Percentiles rank a stretch among this genome's conserved stretches.
These are phyloP conservation scores for Cladophialophora carrionii DNA, from an alignment of 2,329 filamentous ascomycete genomes.

Conservation along the genomic window DNA sequence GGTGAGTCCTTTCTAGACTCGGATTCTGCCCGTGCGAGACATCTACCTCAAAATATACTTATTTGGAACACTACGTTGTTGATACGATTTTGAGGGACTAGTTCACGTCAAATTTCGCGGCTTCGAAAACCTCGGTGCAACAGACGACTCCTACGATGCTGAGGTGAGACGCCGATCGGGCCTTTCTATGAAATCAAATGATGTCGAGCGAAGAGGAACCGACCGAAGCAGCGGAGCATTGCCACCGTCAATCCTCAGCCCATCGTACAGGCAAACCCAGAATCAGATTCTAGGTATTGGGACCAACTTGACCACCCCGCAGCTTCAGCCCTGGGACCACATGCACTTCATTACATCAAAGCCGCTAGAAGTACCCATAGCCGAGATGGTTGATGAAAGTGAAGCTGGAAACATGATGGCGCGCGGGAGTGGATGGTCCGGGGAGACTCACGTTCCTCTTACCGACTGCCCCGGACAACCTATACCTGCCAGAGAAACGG, in stretches of 20 bases:
- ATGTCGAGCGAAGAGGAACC: slow-evolving; percentile 13
- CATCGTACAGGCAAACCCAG: background rate
- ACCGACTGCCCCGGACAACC: background rate
- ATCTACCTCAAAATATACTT: background rate
- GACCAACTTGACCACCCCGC: background rate
- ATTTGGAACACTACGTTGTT: background rate
- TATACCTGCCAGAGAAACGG: background rate
- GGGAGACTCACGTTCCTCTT: slow-evolving; percentile 22
- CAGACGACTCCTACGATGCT: slow-evolving; percentile 14
- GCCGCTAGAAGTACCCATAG: background rate
- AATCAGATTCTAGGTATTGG: background rate
- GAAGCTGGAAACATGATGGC: slow-evolving; percentile 1
- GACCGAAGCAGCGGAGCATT: background rate
- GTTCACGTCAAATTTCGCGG: slow-evolving; percentile 54
- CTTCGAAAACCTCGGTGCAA: slow-evolving; percentile 37
- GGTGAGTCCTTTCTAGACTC: slow-evolving; percentile 37
- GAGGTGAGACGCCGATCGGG: slow-evolving; percentile 17
- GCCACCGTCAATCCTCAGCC: background rate
- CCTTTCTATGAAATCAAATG: slow-evolving; percentile 3
- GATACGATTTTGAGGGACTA: background rate
- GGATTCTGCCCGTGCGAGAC: background rate
- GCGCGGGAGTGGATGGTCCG: slow-evolving; percentile 29
- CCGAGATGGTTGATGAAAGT: background rate
- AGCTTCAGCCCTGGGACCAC: slow-evolving; percentile 32
- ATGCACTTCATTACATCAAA: slow-evolving; percentile 35